Conservation (phyloP, 2,329 filamentous ascomycete species). For the Geosmithia morbida region DNA sequence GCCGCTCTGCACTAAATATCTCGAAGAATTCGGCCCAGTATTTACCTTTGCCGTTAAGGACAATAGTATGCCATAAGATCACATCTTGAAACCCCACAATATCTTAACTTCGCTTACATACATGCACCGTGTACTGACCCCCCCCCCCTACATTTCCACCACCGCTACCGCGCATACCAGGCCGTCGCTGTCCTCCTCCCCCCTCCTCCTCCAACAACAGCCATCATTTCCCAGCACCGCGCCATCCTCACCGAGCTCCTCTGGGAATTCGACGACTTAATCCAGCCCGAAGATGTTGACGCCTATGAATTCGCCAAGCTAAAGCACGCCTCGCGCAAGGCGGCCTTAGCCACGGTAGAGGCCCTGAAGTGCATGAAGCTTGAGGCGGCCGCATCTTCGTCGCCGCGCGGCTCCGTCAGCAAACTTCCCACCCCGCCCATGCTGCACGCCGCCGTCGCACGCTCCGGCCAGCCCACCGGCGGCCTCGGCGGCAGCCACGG, state of each 20-base stretch:
- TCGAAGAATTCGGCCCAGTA: constrained; percentile 30
- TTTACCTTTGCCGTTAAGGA: constrained; percentile 38
- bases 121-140: too few relatives aligned
- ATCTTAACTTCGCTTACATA: not conserved
- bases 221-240: constrained; percentile 33
- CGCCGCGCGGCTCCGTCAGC: constrained; percentile 3
- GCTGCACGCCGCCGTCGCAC: constrained; percentile 3
- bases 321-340: constrained; percentile 29
- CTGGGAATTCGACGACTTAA: constrained; percentile 43
- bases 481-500: too few relatives aligned
- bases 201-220: constrained; percentile 18
- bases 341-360: constrained; percentile 32
- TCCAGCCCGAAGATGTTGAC: constrained; percentile 35
- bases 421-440: constrained; percentile 6
- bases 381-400: constrained; percentile 9
- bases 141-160: too few relatives aligned
- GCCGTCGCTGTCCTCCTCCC: too few relatives aligned
- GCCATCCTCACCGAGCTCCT: constrained; percentile 32
- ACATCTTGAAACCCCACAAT: too few relatives aligned
- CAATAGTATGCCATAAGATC: constrained; percentile 23
- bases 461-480: not conserved
- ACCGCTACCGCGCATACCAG: too few relatives aligned
- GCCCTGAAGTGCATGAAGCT: constrained; percentile 40
- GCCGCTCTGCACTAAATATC: constrained; percentile 31
- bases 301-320: constrained; percentile 31